Base-by-base conservation (phyloP, 768 basidiomycete genomes). In the Lactarius evosmus region DNA sequence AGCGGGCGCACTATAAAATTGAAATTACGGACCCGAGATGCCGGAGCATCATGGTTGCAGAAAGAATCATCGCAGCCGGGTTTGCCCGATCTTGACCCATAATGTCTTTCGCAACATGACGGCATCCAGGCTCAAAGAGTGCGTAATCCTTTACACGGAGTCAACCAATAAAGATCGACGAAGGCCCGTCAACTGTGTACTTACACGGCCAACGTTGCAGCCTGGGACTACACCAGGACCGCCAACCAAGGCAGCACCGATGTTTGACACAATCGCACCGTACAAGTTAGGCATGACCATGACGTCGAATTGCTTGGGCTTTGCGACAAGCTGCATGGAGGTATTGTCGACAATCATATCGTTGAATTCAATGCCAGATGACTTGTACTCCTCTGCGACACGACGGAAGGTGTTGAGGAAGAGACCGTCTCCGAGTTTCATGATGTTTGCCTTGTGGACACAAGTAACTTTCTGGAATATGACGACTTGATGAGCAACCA, bases 261-360 rank as follows among this genome's bases (percentile, higher is more conserved):
- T 98, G 82, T 99, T 98, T 69, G 93, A 95, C 64, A 95, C 89
- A 71, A 98, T 98, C 69, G 93, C 95, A 63, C 96, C 96, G 77
- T 98, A 98, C 75, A 91, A 75, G 77, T 96, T 95, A 61, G 93
- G 95, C 93, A 96, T 97, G 73, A 98, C 97, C 95, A 99, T 97
- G 66, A 98, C 96, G 72, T 99, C 97, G 72, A 99, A 99, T 75
- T 99, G 97, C 68, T 82, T 82, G 33, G 97, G 97, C 70, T 88
- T 91, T 34, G 95, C 92, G 66, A 99, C 97, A 69, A 99, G 88
- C 78, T 99, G 97, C 97, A 99, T 99, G 53, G 96, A 95, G 90
- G 95, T 96, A 81, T 98, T 98, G 78, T 98, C 95, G 63, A 98
- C 93, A 63, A 99, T 99, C 97, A 99, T 98, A 77, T 96, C 92